Base-by-base conservation (phyloP, 306 rosid species). In the Begonia fuchsioides region DNA sequence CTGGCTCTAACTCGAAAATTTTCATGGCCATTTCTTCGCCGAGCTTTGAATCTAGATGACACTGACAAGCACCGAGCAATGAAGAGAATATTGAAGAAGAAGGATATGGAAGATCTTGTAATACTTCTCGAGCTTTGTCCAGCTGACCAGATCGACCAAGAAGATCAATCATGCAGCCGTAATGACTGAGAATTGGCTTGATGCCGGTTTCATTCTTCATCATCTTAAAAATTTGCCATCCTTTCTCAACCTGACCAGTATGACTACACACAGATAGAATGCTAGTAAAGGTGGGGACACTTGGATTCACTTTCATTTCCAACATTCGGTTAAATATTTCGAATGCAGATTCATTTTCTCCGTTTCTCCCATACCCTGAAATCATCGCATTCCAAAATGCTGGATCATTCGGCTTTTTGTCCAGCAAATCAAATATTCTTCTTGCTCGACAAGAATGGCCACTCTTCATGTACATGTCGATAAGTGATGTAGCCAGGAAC, bases 311-410 rank as follows among this genome's bases (percentile, higher is more conserved):
- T 48, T 15, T 66, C 64, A 54, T 77, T 45, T 51, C 66, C 35
- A 43, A 49, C 83, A 87, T 82, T 55, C 56, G 52, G 17, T 70
- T 54, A 53, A 74, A 76, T 49, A 87, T 52, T 56, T 49, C 64
- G 58, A 77, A 72, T 17, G 78, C 86, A 45, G 72, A 72, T 45
- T 68, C 69, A 16, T 71, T 38, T 9, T 77, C 78, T 38, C 96
- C 83, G 43, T 79, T 79, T 61, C 75, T 82, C 62, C 93, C 92
- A 55, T 70, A 76, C 39, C 86, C 94, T 2, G 75, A 70, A 19
- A 82, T 74, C 75, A 75, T 66, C 39, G 80, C 82, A 44, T 87
- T 87, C 96, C 94, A 82, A 65, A 86, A 68, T 51, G 86, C 81
- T 0, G 83, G 74, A 56, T 87, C 80, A 20, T 64, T 59, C 10